These are phyloP conservation scores for Fraxinus americana DNA, from an alignment of 257 asterid genomes.

Conservation along the genomic window DNA sequence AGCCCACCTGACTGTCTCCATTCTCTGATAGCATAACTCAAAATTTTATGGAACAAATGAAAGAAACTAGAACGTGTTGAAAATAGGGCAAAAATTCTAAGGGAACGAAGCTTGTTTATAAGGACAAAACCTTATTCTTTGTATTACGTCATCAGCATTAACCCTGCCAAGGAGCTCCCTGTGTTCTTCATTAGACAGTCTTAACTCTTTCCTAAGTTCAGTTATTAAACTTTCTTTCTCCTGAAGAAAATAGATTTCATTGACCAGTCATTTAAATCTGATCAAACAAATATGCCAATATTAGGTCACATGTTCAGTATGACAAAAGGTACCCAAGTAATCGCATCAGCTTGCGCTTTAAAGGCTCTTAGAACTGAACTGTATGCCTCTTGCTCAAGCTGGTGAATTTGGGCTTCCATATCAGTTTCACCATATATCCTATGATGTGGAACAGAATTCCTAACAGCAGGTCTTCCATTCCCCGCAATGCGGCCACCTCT, in stretches of 20 bases:
- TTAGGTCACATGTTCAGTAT: slow-evolving; percentile 24
- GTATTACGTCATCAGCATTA: slow-evolving; percentile 70
- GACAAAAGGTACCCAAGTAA: slow-evolving; percentile 71
- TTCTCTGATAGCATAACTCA: slow-evolving; percentile 45
- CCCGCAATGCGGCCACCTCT: slow-evolving; percentile 81
- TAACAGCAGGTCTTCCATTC: slow-evolving; percentile 73
- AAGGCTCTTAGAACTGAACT: slow-evolving; percentile 84
- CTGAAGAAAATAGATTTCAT: slow-evolving; percentile 51
- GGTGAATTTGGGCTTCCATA: slow-evolving; percentile 84
- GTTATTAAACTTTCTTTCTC: slow-evolving; percentile 88
- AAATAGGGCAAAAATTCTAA: not conserved
- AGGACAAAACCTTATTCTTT: slow-evolving; percentile 63
- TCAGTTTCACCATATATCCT: slow-evolving; percentile 56
- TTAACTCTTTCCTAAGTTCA: slow-evolving; percentile 87
- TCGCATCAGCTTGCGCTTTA: slow-evolving; percentile 92
- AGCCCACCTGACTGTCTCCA: slow-evolving; percentile 60
- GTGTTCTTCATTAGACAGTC: slow-evolving; percentile 89
- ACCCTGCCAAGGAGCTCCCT: slow-evolving; percentile 78
- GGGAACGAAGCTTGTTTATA: not conserved
- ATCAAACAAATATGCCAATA: slow-evolving; percentile 30
- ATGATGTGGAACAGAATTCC: slow-evolving; percentile 59
- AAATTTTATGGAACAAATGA: slow-evolving; percentile 14
- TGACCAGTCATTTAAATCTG: slow-evolving; percentile 32
- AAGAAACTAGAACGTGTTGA: slow-evolving; percentile 1
- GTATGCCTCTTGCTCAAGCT: slow-evolving; percentile 94